Percentiles rank a stretch among this genome's conserved stretches.
Evolutionary conservation across 768 basidiomycete genomes (phyloP).

Genomic region (Rhodotorula babjevae): DNA sequence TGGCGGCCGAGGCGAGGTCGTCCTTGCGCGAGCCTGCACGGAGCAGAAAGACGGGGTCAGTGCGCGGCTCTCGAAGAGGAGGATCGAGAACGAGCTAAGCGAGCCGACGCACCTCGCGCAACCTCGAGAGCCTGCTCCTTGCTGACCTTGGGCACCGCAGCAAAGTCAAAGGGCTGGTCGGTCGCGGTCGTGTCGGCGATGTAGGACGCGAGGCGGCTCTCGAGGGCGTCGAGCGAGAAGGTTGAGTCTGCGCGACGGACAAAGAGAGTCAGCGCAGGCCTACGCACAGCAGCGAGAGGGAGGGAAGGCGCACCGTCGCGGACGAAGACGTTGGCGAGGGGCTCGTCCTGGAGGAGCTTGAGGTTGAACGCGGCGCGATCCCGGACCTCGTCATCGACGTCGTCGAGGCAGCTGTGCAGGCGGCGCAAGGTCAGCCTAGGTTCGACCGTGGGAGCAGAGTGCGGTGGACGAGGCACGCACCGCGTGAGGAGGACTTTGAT

Average conservation of each 20-base stretch:
- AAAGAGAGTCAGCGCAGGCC: neutral
- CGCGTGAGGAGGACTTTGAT: slow-evolving; percentile 79
- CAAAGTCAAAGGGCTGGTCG: slow-evolving; percentile 72
- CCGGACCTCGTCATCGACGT: slow-evolving; percentile 97
- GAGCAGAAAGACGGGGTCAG: neutral
- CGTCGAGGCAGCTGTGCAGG: slow-evolving; percentile 74
- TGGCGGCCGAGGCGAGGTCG: slow-evolving; percentile 58
- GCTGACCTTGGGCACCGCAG: slow-evolving; percentile 87
- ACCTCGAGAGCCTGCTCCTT: slow-evolving; percentile 86
- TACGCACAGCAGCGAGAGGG: neutral
- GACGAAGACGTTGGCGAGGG: slow-evolving; percentile 77
- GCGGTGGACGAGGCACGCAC: too few species aligned
- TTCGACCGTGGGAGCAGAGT: too few species aligned
- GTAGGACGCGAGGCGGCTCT: slow-evolving; percentile 87
- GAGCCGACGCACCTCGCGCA: slow-evolving; percentile 63
- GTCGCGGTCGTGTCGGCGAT: slow-evolving; percentile 73
- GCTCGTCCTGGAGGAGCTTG: slow-evolving; percentile 70
- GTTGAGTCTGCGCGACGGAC: slow-evolving; percentile 66
- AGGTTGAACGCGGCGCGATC: slow-evolving; percentile 95
- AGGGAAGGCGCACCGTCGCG: slow-evolving; percentile 67
- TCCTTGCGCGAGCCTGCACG: slow-evolving; percentile 33
- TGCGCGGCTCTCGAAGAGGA: neutral
- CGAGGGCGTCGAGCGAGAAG: slow-evolving; percentile 81
- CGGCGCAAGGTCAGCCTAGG: neutral
- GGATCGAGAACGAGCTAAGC: too few species aligned